These are phyloP conservation scores for Phaffomyces thermotolerans DNA, from an alignment of 805 yeast species.

Conservation along the genomic window DNA sequence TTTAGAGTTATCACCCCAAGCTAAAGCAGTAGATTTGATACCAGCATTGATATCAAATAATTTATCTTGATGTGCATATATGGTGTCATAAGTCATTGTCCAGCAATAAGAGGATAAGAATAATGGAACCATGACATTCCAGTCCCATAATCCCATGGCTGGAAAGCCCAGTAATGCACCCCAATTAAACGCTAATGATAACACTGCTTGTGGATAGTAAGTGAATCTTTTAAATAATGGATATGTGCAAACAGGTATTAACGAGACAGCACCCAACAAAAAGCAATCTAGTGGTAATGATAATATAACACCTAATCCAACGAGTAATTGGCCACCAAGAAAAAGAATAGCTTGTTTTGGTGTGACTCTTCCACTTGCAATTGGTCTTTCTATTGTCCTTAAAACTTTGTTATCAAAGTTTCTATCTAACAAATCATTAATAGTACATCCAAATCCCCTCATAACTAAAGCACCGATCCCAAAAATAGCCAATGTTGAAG, in stretches of 20 bases:
- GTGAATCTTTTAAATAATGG: constrained; percentile 94
- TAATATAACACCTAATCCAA: constrained; percentile 66
- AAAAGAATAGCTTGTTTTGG: constrained; percentile 63
- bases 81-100: constrained; percentile 94
- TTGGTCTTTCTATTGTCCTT: constrained; percentile 86
- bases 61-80: constrained; percentile 97
- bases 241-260: constrained; percentile 75
- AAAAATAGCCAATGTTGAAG: constrained; percentile 59
- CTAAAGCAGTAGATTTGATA: constrained; percentile 89
- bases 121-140: constrained; percentile 70
- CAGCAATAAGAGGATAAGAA: constrained; percentile 74
- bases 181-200: constrained; percentile 87
- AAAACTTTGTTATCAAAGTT: constrained; percentile 79
- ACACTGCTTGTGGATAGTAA: constrained; percentile 84
- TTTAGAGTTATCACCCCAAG: constrained; percentile 82
- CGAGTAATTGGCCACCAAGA: constrained; percentile 63
- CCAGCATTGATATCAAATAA: constrained; percentile 83
- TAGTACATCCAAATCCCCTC: constrained; percentile 98
- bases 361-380: constrained; percentile 78
- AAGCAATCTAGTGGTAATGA: constrained; percentile 78
- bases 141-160: constrained; percentile 83
- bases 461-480: constrained; percentile 81
- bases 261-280: constrained; percentile 70
- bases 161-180: constrained; percentile 93
- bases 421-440: constrained; percentile 83